These are phyloP conservation scores for Zygoascus biomembranicola DNA, from an alignment of 805 yeast genomes.

Conservation along the genomic window DNA sequence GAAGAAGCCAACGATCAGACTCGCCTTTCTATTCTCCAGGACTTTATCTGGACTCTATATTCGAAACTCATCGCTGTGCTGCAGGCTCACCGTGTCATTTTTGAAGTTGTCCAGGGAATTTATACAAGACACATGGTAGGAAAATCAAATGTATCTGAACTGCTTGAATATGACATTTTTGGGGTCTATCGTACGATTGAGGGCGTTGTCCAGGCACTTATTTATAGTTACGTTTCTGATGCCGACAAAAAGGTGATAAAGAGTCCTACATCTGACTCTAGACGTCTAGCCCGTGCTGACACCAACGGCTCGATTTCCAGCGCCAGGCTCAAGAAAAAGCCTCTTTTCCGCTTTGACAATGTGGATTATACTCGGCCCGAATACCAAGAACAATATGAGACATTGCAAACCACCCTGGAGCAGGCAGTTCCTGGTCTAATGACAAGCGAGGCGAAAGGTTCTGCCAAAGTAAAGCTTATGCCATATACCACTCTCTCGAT, in stretches of 20 bases:
- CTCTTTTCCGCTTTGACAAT: slow-evolving; percentile 21
- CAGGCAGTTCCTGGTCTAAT: slow-evolving; percentile 66
- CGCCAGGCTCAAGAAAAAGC: slow-evolving; percentile 9
- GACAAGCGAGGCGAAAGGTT: slow-evolving; percentile 24
- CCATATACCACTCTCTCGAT: slow-evolving; percentile 43
- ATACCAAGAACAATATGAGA: slow-evolving; percentile 25
- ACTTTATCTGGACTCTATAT: slow-evolving; percentile 65
- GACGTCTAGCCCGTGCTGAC: slow-evolving; percentile 1
- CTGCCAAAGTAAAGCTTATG: slow-evolving; percentile 8
- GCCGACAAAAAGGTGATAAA: slow-evolving; percentile 5
- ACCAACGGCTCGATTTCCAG: neutral
- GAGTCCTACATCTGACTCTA: neutral
- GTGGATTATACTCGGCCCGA: slow-evolving; percentile 24
- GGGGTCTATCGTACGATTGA: slow-evolving; percentile 40
- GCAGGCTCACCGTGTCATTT: slow-evolving; percentile 61
- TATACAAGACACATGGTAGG: slow-evolving; percentile 5
- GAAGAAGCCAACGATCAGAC: slow-evolving; percentile 25
- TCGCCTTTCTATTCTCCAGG: slow-evolving; percentile 47
- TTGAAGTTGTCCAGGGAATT: slow-evolving; percentile 38
- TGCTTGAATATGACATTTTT: slow-evolving; percentile 29
- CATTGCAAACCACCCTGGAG: slow-evolving; percentile 40
- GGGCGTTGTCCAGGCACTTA: slow-evolving; percentile 32
- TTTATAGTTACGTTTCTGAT: slow-evolving; percentile 30
- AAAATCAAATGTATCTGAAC: slow-evolving; percentile 13
- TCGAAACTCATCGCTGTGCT: slow-evolving; percentile 52